A percentile compares a stretch with the other conserved stretches of the same genome.
phyloP scores from a whole-genome alignment of 169 alveolate genomes.

The Plasmodium vivax region DNA sequence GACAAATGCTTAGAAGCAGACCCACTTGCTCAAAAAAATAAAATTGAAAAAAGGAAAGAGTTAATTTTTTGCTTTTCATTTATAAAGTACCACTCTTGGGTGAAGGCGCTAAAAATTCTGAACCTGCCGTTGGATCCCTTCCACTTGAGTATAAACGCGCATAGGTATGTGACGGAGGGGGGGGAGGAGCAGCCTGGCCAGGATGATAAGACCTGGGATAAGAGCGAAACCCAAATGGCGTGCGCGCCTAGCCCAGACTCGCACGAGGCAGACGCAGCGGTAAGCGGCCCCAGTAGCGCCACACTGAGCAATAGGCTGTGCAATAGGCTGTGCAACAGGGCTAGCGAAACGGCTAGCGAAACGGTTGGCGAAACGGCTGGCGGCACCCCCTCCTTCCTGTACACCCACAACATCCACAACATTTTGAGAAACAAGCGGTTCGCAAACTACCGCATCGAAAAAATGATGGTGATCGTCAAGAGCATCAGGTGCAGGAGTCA shows the following conservation, averaged over 20 bases:
- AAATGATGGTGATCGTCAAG: constrained; percentile 49
- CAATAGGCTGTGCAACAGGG: too few species aligned
- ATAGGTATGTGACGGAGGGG: constrained; percentile 7
- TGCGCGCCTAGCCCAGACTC: neutral
- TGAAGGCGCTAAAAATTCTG: constrained; percentile 50
- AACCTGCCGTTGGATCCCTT: constrained; percentile 53
- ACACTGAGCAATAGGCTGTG: too few species aligned
- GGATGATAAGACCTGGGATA: neutral
- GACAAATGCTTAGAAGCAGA: neutral
- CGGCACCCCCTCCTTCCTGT: constrained; percentile 17
- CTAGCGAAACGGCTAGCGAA: neutral
- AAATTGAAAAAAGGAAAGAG: constrained; percentile 15
- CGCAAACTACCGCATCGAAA: constrained; percentile 32
- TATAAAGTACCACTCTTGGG: constrained; percentile 57
- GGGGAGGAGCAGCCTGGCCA: neutral
- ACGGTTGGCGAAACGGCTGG: neutral
- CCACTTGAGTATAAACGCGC: constrained; percentile 57
- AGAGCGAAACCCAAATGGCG: neutral
- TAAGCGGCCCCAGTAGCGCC: too few species aligned
- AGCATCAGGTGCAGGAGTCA: constrained; percentile 45
- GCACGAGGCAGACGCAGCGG: neutral
- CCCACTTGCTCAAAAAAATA: neutral
- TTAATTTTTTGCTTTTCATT: constrained; percentile 58
- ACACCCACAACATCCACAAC: constrained; percentile 55
- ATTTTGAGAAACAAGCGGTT: constrained; percentile 47